These are phyloP conservation scores for Penicillium paneum DNA, from an alignment of 2,329 filamentous ascomycete genomes.

Conservation along the genomic window DNA sequence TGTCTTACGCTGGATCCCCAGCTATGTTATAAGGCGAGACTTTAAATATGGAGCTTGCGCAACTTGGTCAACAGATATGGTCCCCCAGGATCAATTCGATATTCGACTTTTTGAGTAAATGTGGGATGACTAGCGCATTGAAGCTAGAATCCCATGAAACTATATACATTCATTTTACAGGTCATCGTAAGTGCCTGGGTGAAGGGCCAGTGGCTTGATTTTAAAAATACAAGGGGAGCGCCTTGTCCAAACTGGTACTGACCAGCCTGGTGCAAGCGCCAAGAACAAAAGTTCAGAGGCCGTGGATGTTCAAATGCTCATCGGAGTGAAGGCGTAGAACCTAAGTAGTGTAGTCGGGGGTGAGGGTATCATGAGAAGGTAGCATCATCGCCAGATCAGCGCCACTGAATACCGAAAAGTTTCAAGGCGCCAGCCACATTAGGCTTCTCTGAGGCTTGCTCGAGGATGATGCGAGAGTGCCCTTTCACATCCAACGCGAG, in stretches of 20 bases:
- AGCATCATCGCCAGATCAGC: conserved; percentile 19
- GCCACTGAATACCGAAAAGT: conserved; percentile 51
- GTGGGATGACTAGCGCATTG: not conserved
- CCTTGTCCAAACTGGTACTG: not conserved
- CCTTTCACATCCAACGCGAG: conserved; percentile 78
- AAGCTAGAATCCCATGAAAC: not conserved
- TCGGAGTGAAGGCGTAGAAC: not conserved
- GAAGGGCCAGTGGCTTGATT: not conserved
- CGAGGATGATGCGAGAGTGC: conserved; percentile 46
- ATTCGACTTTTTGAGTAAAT: not conserved
- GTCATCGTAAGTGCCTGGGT: conserved; percentile 4
- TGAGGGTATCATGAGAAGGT: conserved; percentile 2
- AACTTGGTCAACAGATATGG: not conserved
- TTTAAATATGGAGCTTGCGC: not conserved
- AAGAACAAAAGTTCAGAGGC: not conserved
- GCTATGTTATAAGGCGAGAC: too few relatives aligned
- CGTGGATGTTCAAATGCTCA: not conserved
- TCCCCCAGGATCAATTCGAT: not conserved
- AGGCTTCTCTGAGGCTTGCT: conserved; percentile 42
- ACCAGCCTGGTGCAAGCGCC: not conserved
- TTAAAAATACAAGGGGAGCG: conserved; percentile 14
- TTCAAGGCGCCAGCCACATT: conserved; percentile 46
- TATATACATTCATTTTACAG: conserved; percentile 22
- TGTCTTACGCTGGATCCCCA: not conserved
- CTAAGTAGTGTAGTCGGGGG: not conserved